Conservation (phyloP, 352 stramenopile species). For the Globisporangium yorkense region DNA sequence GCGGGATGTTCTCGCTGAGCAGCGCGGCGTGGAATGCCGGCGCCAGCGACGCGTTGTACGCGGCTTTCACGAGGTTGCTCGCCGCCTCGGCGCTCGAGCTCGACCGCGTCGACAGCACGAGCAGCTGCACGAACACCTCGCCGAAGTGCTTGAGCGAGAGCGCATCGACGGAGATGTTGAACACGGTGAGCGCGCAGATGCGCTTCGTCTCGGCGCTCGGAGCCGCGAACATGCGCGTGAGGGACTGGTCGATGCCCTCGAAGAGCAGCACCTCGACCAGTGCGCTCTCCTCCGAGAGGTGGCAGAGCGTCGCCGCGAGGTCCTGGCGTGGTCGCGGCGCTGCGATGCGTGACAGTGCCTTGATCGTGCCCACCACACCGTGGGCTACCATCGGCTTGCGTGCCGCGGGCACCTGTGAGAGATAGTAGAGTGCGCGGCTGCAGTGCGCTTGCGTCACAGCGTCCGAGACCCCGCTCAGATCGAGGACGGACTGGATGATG, state of each 20-base stretch:
- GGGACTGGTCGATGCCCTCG: constrained; percentile 60
- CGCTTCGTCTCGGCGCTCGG: constrained; percentile 57
- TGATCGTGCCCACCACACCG: constrained; percentile 40
- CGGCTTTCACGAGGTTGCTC: constrained; percentile 56
- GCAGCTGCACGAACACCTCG: constrained; percentile 51
- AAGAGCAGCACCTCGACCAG: constrained; percentile 55
- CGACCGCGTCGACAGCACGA: constrained; percentile 25
- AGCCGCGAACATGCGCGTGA: constrained; percentile 38
- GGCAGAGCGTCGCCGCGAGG: constrained; percentile 54
- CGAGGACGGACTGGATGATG: constrained; percentile 58
- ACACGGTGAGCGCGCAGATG: constrained; percentile 58
- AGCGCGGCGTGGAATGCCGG: constrained; percentile 51
- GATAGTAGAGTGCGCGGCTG: constrained; percentile 62
- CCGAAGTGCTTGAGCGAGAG: constrained; percentile 58
- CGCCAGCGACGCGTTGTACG: constrained; percentile 61
- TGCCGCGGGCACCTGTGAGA: constrained; percentile 32
- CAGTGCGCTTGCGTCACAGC: constrained; percentile 49
- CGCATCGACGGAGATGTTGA: constrained; percentile 62
- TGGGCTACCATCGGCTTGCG: constrained; percentile 52
- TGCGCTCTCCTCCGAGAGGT: constrained; percentile 56
- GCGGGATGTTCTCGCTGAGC: constrained; percentile 58
- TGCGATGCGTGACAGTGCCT: constrained; percentile 34
- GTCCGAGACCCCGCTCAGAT: constrained; percentile 38
- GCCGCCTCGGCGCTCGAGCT: constrained; percentile 14
- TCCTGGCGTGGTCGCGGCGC: constrained; percentile 35